Evolutionary conservation across 176 grass and related monocot species (phyloP).

Genomic region (Aegilops longissima): DNA sequence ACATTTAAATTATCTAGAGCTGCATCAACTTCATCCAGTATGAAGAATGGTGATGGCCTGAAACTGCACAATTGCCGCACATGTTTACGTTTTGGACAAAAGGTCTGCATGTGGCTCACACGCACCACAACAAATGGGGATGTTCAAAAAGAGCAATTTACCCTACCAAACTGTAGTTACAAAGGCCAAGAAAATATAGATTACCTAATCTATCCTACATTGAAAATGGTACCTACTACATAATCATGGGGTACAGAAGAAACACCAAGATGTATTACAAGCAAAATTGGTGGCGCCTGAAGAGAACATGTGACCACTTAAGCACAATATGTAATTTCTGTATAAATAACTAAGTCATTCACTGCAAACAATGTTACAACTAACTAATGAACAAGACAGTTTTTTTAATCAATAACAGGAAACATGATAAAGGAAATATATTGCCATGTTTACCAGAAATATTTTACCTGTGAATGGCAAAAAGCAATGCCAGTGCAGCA

Average conservation of each 20-base stretch:
- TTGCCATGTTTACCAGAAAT: slow-evolving; percentile 4
- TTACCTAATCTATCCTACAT: neutral
- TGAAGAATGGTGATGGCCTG: slow-evolving; percentile 97
- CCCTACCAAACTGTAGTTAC: neutral
- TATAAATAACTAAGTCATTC: neutral
- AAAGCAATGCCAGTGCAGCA: slow-evolving; percentile 92
- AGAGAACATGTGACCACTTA: neutral
- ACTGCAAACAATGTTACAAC: neutral
- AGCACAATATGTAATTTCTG: neutral
- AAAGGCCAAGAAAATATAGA: slow-evolving; percentile 2
- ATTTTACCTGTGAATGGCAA: slow-evolving; percentile 95
- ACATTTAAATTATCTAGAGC: slow-evolving; percentile 99
- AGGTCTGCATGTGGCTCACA: neutral
- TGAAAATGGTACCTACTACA: neutral
- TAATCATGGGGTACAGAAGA: slow-evolving; percentile 1
- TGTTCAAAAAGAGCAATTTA: neutral
- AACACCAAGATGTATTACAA: slow-evolving; percentile 28
- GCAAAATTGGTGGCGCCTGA: neutral
- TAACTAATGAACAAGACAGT: neutral
- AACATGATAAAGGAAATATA: slow-evolving; percentile 7
- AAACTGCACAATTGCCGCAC: slow-evolving; percentile 55
- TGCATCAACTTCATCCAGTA: slow-evolving; percentile 98
- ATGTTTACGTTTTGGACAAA: slow-evolving; percentile 7
- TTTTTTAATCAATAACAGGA: neutral
- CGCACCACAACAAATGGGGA: neutral